Base-by-base conservation (phyloP, 2,329 filamentous ascomycete species). In the Penicillium sclerotiorum region DNA sequence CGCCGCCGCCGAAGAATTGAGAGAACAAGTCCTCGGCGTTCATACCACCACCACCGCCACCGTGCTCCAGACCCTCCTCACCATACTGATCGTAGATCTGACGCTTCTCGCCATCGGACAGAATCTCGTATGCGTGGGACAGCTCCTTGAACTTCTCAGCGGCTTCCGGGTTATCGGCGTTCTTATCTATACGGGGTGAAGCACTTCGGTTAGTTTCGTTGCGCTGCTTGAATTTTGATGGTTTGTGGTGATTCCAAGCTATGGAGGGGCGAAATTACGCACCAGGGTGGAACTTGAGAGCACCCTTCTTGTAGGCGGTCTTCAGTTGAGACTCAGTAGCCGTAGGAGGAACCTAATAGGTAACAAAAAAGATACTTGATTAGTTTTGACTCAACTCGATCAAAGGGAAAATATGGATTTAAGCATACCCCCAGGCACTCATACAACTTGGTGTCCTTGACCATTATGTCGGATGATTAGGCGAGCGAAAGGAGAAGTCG, bases 81-180 rank as follows among this genome's bases (percentile, higher is more conserved):
- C 94, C 94, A 86, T 95, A 96, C 75, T 96, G 90, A 68, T 99
- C 94, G 74, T 99, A 99, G 55, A 97, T 71, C 63, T 85, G 76
- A 69, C 94, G 90, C 82, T 96, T 96, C 73, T 96, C 88, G 32
- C 89, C 73, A 70, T 99, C 94, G 63, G 89, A 94, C 15, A 99
- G 86, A 60, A 95, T 82, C 79, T 99, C 94, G 76, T 97, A 99
- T 55, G 94, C 94, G 69, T 93, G 87, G 59, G 91, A 95, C 54
- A 96, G 82, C 66, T 96, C 92, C 80, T 99, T 97, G 86, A 99
- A 99, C 76, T 96, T 99, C 55, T 96, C 91, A 63, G 93, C 91
- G 44, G 94, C 92, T 21, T 86, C 88, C 33, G 92, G 91, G 79
- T 95, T 95, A 79, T 94, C 85, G 58, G 87, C 85, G 75, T 99